Evolutionary conservation across 345 rosid species (phyloP), one percentile per base, ranked within the genome.

Genomic region (Lepidium aucheri): DNA sequence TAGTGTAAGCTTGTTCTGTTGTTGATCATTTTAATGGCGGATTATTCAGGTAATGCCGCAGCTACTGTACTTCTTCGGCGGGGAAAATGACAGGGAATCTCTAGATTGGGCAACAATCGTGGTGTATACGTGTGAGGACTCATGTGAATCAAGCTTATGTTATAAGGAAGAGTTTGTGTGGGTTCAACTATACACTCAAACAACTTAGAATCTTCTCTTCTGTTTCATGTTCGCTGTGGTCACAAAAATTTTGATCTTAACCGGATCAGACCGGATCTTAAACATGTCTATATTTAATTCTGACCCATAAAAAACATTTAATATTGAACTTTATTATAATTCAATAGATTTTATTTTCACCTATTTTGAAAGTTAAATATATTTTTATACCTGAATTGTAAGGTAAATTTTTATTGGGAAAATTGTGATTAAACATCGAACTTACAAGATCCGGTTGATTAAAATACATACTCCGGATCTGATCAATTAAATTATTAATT

Each of bases 21-120:
- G 3, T 63, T 63, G 63, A 72, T 46, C 39, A 30, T 55, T 63
- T 39, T 2, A 20, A 38, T 47, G 70, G 69, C 50, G 58, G 18
- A 4, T 46, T 9, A 2, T 8, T 54, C 84, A 88, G 98, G 82
- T 88, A 28, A 69, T 93, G 78, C 90, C 97, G 36, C 96, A 88
- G 77, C 75, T 88, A 63, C 96, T 93, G 45, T 93, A 71, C 67
- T 86, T 74, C 77, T 86, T 90, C 16, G 82, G 85, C 3, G 88
- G 75, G 26, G 78, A 81, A 76, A 85, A 84, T 32, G 96, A 86
- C 0, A 78, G 46, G n/a, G 85, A 86, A 8, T 93, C 97, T 18
- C 96, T 90, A 2, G 98, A 93, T 46, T 93, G 97, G 97, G 84
- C 90, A 13, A 85, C 90, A n/a, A 82, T 88, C 3, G 86, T 59